A percentile compares a stretch with the other conserved stretches of the same genome.
phyloP scores from a whole-genome alignment of 164 flowering plant genomes.

The Vitis riparia region DNA sequence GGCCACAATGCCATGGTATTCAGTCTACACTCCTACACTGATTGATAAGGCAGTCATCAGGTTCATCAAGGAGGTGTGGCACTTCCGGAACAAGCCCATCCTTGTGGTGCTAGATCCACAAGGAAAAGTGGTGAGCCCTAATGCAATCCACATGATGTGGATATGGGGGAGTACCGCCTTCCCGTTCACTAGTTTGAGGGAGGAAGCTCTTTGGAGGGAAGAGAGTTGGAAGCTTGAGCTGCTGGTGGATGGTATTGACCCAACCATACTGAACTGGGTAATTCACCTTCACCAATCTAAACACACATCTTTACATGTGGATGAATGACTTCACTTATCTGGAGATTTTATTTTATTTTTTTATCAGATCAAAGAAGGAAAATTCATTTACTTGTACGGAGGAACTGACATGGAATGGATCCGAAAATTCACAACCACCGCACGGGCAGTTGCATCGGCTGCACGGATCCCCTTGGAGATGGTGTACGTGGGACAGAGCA shows the following conservation, averaged over 20 bases:
- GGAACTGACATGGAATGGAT: conserved; percentile 29
- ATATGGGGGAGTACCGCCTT: conserved; percentile 21
- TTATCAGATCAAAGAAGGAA: conserved; percentile 22
- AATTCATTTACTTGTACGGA: conserved; percentile 26
- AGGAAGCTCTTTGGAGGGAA: conserved; percentile 39
- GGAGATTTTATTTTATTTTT: neutral
- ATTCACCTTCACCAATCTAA: neutral
- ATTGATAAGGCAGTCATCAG: conserved; percentile 12
- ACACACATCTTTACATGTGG: neutral
- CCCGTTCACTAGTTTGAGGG: conserved; percentile 39
- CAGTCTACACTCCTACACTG: conserved; percentile 7
- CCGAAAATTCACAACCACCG: conserved; percentile 12
- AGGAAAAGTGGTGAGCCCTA: neutral
- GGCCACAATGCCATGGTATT: conserved; percentile 23
- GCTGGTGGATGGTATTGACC: conserved; percentile 37
- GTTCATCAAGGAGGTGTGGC: conserved; percentile 14
- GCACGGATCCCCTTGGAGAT: conserved; percentile 17
- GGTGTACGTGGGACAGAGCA: conserved; percentile 21
- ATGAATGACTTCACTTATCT: neutral
- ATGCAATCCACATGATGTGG: conserved; percentile 1
- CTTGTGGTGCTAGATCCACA: neutral
- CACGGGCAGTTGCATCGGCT: neutral
- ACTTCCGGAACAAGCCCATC: neutral
- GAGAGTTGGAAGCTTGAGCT: conserved; percentile 45
- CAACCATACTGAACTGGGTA: conserved; percentile 30